phyloP scores from a whole-genome alignment of 1,284 basidiomycete genomes.

The Heterobasidion parviporum region DNA sequence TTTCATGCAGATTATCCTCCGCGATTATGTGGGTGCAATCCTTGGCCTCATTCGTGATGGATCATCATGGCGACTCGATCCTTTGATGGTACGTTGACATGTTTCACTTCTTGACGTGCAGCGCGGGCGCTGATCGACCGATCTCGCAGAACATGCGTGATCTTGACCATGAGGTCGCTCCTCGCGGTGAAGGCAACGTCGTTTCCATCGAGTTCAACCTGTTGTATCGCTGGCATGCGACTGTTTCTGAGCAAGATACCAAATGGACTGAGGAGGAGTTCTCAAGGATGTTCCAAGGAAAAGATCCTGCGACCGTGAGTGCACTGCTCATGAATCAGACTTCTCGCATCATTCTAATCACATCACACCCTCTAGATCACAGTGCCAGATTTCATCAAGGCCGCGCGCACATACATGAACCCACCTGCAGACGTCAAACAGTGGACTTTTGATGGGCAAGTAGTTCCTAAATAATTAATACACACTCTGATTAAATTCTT shows the following conservation, averaged over 20 bases:
- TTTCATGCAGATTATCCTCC: slow-evolving; percentile 66
- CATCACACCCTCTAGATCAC: slow-evolving; percentile 26
- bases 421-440: slow-evolving; percentile 32
- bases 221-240: slow-evolving; percentile 70
- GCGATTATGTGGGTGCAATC: slow-evolving; percentile 68
- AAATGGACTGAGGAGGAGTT: slow-evolving; percentile 52
- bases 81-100: slow-evolving; percentile 38
- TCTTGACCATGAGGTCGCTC: slow-evolving; percentile 35
- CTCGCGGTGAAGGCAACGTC: slow-evolving; percentile 64
- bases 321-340: not conserved
- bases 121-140: not conserved
- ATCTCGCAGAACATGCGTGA: slow-evolving; percentile 35
- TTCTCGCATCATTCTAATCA: slow-evolving; percentile 2
- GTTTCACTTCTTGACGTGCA: not conserved
- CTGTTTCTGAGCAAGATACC: slow-evolving; percentile 51
- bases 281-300: slow-evolving; percentile 31
- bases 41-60: slow-evolving; percentile 58
- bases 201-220: slow-evolving; percentile 71
- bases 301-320: slow-evolving; percentile 30
- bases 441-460: slow-evolving; percentile 50
- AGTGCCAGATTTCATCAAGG: slow-evolving; percentile 31
- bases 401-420: slow-evolving; percentile 25
- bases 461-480: slow-evolving; percentile 2
- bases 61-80: slow-evolving; percentile 51
- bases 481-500: not conserved